These are phyloP conservation scores for Pestalotiopsis sp. DNA, from an alignment of 2,329 filamentous ascomycete genomes.

Conservation along the genomic window DNA sequence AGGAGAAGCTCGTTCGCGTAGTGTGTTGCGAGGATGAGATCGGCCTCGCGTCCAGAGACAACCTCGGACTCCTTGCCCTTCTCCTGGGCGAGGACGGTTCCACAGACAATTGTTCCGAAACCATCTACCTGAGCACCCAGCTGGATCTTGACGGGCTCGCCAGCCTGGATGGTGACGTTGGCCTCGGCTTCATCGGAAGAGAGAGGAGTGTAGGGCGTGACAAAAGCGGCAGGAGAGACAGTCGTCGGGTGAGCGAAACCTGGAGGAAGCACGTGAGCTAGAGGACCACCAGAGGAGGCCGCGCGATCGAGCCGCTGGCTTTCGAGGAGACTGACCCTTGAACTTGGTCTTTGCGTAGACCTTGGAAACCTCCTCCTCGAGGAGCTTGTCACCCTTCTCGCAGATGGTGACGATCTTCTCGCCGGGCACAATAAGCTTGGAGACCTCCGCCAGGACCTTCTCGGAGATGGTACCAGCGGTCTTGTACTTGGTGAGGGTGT, in stretches of 20 bases:
- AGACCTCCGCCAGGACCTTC: slow-evolving; percentile 88
- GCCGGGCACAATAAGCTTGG: slow-evolving; percentile 74
- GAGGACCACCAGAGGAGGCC: neutral
- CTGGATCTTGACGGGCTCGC: slow-evolving; percentile 94
- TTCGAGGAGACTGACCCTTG: slow-evolving; percentile 67
- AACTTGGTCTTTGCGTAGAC: slow-evolving; percentile 99
- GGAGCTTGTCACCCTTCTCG: slow-evolving; percentile 91
- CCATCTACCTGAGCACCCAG: slow-evolving; percentile 98
- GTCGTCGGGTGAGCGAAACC: slow-evolving; percentile 94
- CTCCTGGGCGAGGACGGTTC: slow-evolving; percentile 77
- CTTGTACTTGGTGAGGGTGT: slow-evolving; percentile 99
- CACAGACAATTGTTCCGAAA: slow-evolving; percentile 93
- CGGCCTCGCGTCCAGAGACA: slow-evolving; percentile 77
- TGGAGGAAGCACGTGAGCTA: slow-evolving; percentile 33
- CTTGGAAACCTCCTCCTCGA: slow-evolving; percentile 91
- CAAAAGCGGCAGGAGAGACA: slow-evolving; percentile 88
- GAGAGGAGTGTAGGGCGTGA: slow-evolving; percentile 96
- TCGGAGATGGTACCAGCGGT: slow-evolving; percentile 92
- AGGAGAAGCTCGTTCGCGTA: slow-evolving; percentile 96
- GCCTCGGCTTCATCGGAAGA: slow-evolving; percentile 86
- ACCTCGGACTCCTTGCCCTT: slow-evolving; percentile 63
- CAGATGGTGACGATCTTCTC: slow-evolving; percentile 94
- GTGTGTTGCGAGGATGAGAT: slow-evolving; percentile 87
- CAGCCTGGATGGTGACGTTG: slow-evolving; percentile 74
- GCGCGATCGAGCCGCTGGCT: neutral